Base-by-base conservation (phyloP, 2,329 filamentous ascomycete genomes). In the Onygena corvina region DNA sequence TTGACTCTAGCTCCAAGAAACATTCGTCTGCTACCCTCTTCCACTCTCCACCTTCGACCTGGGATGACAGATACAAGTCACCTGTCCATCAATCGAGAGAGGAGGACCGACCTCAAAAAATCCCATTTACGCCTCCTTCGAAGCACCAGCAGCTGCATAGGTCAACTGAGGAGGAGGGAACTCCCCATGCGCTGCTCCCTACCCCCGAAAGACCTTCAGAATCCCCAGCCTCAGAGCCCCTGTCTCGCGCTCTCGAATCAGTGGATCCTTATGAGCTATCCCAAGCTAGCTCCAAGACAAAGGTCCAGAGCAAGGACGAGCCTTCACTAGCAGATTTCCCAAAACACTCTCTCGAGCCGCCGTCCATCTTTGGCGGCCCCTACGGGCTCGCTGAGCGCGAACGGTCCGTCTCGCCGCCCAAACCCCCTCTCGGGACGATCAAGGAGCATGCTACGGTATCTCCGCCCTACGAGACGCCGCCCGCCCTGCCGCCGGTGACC, bases 381-480 rank as follows among this genome's bases (percentile, higher is more conserved):
- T 56, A 57, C 29, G 61, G 53, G 4, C 54, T 55, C 49, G 56
- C 53, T 47, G 60, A 61, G 23, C 36, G 42, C n/a, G 46, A 51
- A 4, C 48, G 52, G 9, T 29, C 58, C 7, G 50, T 59, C 44
- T 64, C 65, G 16, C 68, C 68, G 25, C 62, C 67, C 29, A 63
- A 62, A 36, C 67, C 62, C 48, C 64, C 67, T 20, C 71, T 80
- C 6, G 68, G 72, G 16, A 67, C 74, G 1, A 79, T 79, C 54
- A 67, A 67, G 27, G 76, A 79, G 59, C 58, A 69, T 48, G 68
- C 67, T n/a, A 7, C 29, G 6, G 30, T 46, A 11, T 46, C 42
- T 18, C 14, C 25, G 5, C 42, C 25, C 5, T 46, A 30, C 25
- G 29, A 30, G 23, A 9, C 12, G n/a, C 23, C n/a, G 18, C 25